Conservation (phyloP, 768 basidiomycete species). For the Krasilnikovozyma curviuscula region DNA sequence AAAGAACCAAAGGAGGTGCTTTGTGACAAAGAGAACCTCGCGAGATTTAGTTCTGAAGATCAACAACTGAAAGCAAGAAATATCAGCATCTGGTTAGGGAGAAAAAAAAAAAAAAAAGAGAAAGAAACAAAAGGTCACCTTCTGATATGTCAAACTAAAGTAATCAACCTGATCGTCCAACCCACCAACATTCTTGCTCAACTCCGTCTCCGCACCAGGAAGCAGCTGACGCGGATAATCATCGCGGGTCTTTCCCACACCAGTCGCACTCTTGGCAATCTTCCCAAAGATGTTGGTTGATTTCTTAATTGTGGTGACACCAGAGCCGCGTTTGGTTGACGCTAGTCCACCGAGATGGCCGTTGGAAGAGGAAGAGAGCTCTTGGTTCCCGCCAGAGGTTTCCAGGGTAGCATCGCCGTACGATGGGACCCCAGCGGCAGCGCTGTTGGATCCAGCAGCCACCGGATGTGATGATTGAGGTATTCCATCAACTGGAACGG, state of each 20-base stretch:
- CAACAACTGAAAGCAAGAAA: not conserved
- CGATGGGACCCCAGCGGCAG: not conserved
- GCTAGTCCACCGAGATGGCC: not conserved
- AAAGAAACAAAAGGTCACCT: not conserved
- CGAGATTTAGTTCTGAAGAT: constrained; percentile 1
- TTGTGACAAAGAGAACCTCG: constrained; percentile 2
- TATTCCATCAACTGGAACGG: not conserved
- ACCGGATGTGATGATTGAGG: not conserved
- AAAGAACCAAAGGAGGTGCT: not conserved
- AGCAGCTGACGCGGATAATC: not conserved
- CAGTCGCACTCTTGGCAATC: not conserved
- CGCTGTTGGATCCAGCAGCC: not conserved
- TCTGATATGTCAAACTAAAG: not conserved
- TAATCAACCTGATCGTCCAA: not conserved
- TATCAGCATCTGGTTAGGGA: not conserved
- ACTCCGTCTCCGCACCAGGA: not conserved
- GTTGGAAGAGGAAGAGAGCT: not conserved
- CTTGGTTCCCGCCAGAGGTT: not conserved
- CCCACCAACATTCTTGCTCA: not conserved
- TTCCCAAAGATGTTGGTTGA: not conserved
- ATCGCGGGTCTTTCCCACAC: not conserved
- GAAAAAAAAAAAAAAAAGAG: not conserved
- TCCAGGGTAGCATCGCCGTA: not conserved
- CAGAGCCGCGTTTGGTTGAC: not conserved
- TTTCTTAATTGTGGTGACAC: not conserved